phyloP scores from a whole-genome alignment of 345 rosid species.

The Carallia brachiata region DNA sequence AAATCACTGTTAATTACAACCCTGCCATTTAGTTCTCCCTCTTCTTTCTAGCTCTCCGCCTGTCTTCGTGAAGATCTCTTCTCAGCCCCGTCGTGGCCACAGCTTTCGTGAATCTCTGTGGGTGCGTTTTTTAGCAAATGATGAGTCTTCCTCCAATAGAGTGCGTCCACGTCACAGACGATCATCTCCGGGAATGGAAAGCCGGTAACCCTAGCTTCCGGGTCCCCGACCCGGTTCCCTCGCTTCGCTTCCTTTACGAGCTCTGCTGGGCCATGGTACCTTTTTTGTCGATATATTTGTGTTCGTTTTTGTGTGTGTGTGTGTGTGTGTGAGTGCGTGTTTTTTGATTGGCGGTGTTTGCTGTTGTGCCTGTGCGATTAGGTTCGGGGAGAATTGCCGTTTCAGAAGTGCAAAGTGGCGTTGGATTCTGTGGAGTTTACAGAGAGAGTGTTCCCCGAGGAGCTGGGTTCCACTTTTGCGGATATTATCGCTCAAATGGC shows the following conservation, averaged over 20 bases:
- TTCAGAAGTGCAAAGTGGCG: conserved; percentile 71
- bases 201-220: conserved; percentile 56
- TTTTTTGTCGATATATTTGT: background rate
- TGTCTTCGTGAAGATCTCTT: too few relatives aligned
- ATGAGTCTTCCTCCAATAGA: conserved; percentile 62
- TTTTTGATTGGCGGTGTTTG: conserved; percentile 5
- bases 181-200: conserved; percentile 75
- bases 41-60: too few relatives aligned
- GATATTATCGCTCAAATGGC: conserved; percentile 91
- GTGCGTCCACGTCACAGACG: conserved; percentile 70
- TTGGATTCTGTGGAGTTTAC: conserved; percentile 65
- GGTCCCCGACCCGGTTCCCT: conserved; percentile 56
- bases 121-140: too few relatives aligned
- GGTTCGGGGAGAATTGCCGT: conserved; percentile 91
- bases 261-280: conserved; percentile 74
- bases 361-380: conserved; percentile 18
- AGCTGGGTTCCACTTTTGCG: conserved; percentile 63
- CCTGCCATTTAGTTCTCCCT: background rate
- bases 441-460: conserved; percentile 49
- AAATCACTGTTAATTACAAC: background rate
- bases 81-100: too few relatives aligned
- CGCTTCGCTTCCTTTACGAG: conserved; percentile 93
- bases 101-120: too few relatives aligned
- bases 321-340: background rate
- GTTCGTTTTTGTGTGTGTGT: background rate